Percentiles rank a stretch among this genome's conserved stretches.
Conservation (phyloP, 2,329 filamentous ascomycete genomes). For the Neofusicoccum cordaticola region DNA sequence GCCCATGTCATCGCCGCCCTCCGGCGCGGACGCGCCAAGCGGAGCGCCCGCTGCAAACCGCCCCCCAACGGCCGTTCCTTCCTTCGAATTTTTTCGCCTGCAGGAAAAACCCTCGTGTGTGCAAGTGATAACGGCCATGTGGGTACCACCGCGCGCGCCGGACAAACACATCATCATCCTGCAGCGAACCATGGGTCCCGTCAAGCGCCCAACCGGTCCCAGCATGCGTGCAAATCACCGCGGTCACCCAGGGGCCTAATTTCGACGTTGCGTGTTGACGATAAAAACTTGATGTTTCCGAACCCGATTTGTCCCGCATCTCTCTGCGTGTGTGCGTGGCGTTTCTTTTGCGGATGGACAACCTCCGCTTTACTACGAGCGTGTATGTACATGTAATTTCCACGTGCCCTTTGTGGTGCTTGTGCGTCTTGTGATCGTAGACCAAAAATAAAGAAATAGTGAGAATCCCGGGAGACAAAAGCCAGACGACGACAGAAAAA, state of each 20-base stretch:
- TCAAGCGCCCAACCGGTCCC: neutral
- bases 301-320: neutral
- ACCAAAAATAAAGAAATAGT: slow-evolving; percentile 1
- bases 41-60: neutral
- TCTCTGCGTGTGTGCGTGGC: neutral
- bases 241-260: slow-evolving; percentile 2
- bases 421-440: neutral
- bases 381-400: neutral
- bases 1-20: neutral
- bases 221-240: neutral
- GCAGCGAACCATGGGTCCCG: neutral
- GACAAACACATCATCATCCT: neutral
- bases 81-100: too few relatives aligned
- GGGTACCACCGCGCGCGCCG: too few relatives aligned
- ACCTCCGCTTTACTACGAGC: neutral
- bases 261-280: neutral
- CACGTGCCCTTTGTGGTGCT: neutral
- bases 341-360: neutral
- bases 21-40: neutral
- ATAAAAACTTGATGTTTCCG: neutral
- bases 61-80: too few relatives aligned
- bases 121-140: too few relatives aligned
- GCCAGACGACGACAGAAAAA: slow-evolving; percentile 17
- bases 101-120: too few relatives aligned
- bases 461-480: neutral